Evolutionary conservation across 2,329 filamentous ascomycete genomes (phyloP).

Genomic region (Remersonia thermophila): DNA sequence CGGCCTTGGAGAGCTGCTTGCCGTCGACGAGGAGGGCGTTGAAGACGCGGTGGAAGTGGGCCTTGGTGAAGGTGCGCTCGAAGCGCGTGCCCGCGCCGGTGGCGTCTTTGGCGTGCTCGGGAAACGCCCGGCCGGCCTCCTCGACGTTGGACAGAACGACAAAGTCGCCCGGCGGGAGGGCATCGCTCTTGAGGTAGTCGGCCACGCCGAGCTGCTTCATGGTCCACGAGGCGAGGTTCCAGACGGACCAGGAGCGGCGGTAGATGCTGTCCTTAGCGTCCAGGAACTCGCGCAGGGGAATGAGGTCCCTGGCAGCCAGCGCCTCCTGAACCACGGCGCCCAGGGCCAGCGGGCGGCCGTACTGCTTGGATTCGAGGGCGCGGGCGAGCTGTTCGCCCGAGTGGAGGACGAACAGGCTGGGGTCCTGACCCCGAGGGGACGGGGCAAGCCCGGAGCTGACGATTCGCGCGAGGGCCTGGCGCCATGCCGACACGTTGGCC

Average conservation of each 20-base stretch:
- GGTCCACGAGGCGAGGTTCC: constrained; percentile 64
- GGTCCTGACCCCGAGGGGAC: constrained; percentile 4
- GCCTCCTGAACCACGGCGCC: constrained; percentile 69
- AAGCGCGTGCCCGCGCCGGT: constrained; percentile 40
- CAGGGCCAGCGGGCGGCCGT: constrained; percentile 69
- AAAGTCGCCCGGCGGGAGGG: constrained; percentile 47
- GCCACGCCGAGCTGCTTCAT: constrained; percentile 55
- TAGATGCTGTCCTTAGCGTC: constrained; percentile 58
- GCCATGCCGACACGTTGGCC: constrained; percentile 26
- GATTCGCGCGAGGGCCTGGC: constrained; percentile 21
- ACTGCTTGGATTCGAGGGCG: constrained; percentile 63
- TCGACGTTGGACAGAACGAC: constrained; percentile 54
- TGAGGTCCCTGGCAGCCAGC: constrained; percentile 52
- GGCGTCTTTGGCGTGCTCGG: constrained; percentile 29
- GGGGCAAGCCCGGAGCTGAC: constrained; percentile 23
- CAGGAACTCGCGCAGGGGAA: constrained; percentile 60
- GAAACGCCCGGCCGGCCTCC: constrained; percentile 43
- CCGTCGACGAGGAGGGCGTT: constrained; percentile 37
- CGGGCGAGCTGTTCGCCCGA: constrained; percentile 53
- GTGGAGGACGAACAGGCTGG: constrained; percentile 35
- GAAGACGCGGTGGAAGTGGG: constrained; percentile 51
- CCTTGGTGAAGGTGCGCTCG: constrained; percentile 55
- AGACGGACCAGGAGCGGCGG: constrained; percentile 49
- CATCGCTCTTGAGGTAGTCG: constrained; percentile 36
- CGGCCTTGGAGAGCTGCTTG: constrained; percentile 43